A percentile compares a stretch with the other conserved stretches of the same genome.
phyloP scores from a whole-genome alignment of 2,329 filamentous ascomycete species.

The Botrytis hyacinthi region DNA sequence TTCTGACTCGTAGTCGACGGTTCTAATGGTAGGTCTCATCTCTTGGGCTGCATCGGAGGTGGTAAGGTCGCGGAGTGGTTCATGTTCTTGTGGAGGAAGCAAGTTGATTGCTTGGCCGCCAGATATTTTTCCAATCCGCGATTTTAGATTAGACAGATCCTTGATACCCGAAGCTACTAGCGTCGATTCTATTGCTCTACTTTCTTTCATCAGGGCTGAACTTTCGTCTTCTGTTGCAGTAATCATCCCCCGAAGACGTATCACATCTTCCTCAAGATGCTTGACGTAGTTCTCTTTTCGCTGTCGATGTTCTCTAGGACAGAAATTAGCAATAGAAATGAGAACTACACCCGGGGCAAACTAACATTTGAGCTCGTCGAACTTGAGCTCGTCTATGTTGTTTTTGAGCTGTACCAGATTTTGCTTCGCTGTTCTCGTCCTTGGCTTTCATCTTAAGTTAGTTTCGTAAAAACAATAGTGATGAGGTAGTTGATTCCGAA shows the following conservation, averaged over 20 bases:
- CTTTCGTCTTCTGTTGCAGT: constrained; percentile 28
- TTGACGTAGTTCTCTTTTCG: constrained; percentile 36
- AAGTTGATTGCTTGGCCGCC: neutral
- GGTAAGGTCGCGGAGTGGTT: neutral
- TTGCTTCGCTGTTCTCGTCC: constrained; percentile 16
- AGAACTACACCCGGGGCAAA: neutral
- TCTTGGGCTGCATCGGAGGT: neutral
- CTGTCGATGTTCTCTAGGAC: constrained; percentile 34
- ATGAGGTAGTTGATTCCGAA: neutral
- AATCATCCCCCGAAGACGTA: constrained; percentile 34
- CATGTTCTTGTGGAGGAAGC: neutral
- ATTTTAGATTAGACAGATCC: neutral
- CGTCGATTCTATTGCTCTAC: constrained; percentile 27
- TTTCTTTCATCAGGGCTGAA: constrained; percentile 28
- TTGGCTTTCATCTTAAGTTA: constrained; percentile 19
- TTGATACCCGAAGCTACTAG: neutral
- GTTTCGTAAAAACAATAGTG: neutral
- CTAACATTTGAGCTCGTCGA: constrained; percentile 36
- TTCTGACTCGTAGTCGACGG: neutral
- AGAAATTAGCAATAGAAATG: neutral
- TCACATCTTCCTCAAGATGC: constrained; percentile 35
- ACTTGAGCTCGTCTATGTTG: constrained; percentile 35
- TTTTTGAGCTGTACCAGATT: constrained; percentile 28
- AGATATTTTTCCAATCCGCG: too few relatives aligned
- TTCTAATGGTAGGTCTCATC: neutral